These are phyloP conservation scores for Fusarium phyllophilum DNA, from an alignment of 2,329 filamentous ascomycete genomes.

Conservation along the genomic window DNA sequence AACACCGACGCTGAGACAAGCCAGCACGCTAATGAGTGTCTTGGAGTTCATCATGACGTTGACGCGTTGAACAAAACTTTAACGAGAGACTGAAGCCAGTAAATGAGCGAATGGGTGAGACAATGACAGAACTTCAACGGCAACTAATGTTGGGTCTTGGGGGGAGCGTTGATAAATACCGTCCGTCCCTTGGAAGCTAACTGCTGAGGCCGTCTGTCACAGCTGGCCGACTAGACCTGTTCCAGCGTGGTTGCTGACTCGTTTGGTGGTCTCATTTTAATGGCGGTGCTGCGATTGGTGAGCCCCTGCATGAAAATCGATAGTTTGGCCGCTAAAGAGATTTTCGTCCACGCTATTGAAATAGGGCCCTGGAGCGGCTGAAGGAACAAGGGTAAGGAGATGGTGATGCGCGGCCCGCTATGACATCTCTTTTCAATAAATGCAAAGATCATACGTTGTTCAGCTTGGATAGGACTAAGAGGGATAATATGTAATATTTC, in stretches of 20 bases:
- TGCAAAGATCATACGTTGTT: background rate
- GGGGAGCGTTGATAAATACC: background rate
- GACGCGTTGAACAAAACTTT: accelerated
- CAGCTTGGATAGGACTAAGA: background rate
- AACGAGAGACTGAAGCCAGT: background rate
- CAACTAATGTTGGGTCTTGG: no score
- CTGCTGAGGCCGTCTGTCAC: background rate
- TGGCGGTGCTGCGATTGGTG: background rate
- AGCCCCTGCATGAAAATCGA: background rate
- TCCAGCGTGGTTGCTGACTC: accelerated
- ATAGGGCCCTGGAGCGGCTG: background rate
- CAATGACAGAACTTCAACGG: background rate
- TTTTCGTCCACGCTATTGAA: background rate
- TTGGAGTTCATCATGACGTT: background rate
- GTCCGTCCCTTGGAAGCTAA: background rate
- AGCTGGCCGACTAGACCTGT: background rate
- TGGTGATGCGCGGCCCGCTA: accelerated
- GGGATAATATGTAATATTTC: no score
- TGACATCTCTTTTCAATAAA: background rate
- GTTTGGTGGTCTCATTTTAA: background rate
- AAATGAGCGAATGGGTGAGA: background rate
- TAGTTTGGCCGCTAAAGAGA: background rate
- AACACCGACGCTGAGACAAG: background rate
- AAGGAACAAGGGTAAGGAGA: background rate
- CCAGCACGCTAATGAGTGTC: background rate